A percentile compares a stretch with the other conserved stretches of the same genome.
Evolutionary conservation across 2,329 filamentous ascomycete genomes (phyloP).

Genomic region (Nemania abortiva): DNA sequence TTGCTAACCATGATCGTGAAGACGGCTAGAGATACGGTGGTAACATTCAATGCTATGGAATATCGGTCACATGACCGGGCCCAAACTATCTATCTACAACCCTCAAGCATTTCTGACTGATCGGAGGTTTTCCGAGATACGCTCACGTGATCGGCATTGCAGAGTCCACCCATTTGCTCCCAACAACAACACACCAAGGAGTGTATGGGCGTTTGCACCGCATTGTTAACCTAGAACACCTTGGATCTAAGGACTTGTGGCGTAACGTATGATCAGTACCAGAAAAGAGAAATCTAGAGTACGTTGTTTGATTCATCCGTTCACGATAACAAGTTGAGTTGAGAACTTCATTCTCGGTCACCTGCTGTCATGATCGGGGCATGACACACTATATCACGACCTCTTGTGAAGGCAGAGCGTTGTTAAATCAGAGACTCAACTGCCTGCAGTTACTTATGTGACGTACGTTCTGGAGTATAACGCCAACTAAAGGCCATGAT

Average conservation of each 20-base stretch:
- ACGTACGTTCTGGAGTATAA: too few relatives aligned
- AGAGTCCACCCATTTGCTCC: conserved; percentile 4
- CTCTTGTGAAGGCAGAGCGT: too few relatives aligned
- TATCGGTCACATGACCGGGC: conserved; percentile 39
- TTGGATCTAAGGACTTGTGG: neutral
- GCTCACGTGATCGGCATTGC: conserved; percentile 39
- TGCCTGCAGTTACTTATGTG: too few relatives aligned
- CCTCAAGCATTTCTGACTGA: neutral
- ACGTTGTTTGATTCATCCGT: neutral
- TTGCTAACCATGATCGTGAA: conserved; percentile 13
- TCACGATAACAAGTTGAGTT: neutral
- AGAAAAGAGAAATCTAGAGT: neutral
- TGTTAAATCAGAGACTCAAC: too few relatives aligned
- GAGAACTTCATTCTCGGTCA: too few relatives aligned
- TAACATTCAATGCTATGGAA: conserved; percentile 16
- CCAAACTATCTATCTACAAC: neutral
- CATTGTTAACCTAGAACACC: neutral
- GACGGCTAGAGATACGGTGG: conserved; percentile 10
- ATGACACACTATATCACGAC: too few relatives aligned
- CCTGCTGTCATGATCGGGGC: too few relatives aligned
- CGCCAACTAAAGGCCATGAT: too few relatives aligned
- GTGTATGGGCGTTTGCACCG: neutral
- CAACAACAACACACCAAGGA: too few relatives aligned
- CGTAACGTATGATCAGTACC: neutral
- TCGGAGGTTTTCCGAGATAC: conserved; percentile 33